Base-by-base conservation (phyloP, 805 yeast species). In the Wickerhamomyces subpelliculosus region DNA sequence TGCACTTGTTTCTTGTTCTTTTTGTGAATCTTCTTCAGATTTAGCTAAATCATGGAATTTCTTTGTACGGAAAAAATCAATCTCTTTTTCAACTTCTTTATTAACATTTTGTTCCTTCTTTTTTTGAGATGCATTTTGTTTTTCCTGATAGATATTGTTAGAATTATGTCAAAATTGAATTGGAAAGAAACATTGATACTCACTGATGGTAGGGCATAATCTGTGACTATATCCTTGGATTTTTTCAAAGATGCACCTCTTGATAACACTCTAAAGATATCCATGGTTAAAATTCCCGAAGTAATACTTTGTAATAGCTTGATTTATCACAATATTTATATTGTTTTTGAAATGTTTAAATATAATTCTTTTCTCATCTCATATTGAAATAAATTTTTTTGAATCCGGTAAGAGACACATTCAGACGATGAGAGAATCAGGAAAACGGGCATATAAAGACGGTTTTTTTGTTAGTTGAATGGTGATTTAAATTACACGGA, bases 171-270 rank as follows among this genome's bases (percentile, higher is more conserved):
- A 42, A 43, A 35, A 38, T 40, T 36, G 45, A 61, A 43, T 27
- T n/a, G n/a, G n/a, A n/a, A n/a, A n/a, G n/a, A n/a, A n/a, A n/a
- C n/a, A 48, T 33, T 21, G 46, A 39, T 17, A 58, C 46, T 38
- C 51, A 39, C 62, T 31, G 41, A 60, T 33, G 57, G 64, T 24
- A 51, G 45, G 16, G 52, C 37, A 32, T 48, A 52, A 30, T 45
- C 55, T 21, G 61, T 61, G 16, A 42, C 50, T 5, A 50, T 39
- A 10, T 38, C 43, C 22, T 46, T 76, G 19, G 73, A 63, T 57
- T 78, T 77, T 55, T 78, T 80, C 36, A 90, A 65, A 11, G 79
- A 71, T 0, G 97, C 95, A 18, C 97, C 97, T 54, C 97, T 68
- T 0, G 88, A 69, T 27, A 90, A 70, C 3, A 93, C 79, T 51